These are phyloP conservation scores for Tilletia setariae DNA, from an alignment of 1,284 basidiomycete genomes.

Conservation along the genomic window DNA sequence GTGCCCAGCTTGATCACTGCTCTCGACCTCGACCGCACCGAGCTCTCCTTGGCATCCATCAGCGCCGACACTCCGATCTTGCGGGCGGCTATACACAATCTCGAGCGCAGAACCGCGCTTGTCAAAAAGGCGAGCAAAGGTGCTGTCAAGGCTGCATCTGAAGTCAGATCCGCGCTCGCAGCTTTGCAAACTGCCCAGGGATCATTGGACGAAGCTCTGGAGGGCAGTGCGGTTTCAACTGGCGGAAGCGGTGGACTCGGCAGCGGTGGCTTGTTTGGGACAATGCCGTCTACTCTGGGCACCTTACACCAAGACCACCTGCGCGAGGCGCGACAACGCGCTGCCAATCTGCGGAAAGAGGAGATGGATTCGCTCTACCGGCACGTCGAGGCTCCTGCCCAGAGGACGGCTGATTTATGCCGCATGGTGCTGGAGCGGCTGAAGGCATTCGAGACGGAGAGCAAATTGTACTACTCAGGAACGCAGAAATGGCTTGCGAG, in stretches of 20 bases:
- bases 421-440: constrained; percentile 28
- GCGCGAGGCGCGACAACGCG: constrained; percentile 20
- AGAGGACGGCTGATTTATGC: constrained; percentile 30
- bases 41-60: constrained; percentile 32
- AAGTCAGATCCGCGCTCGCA: constrained; percentile 23
- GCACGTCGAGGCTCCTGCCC: constrained; percentile 32
- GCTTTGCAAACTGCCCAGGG: constrained; percentile 29
- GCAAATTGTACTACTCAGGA: constrained; percentile 41
- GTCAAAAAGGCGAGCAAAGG: constrained; percentile 34
- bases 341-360: constrained; percentile 20
- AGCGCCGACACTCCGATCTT: constrained; percentile 40
- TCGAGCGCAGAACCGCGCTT: constrained; percentile 32
- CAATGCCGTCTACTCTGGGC: constrained; percentile 30
- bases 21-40: constrained; percentile 32
- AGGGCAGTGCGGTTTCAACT: not conserved
- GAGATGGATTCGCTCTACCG: constrained; percentile 25
- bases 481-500: constrained; percentile 46
- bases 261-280: constrained; percentile 16
- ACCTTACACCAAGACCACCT: constrained; percentile 21
- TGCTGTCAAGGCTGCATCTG: constrained; percentile 27
- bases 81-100: constrained; percentile 38
- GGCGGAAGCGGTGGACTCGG: constrained; percentile 3
- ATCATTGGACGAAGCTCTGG: constrained; percentile 28
- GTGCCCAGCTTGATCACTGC: too few species aligned
- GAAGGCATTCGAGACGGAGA: constrained; percentile 37